phyloP scores from a whole-genome alignment of 352 stramenopile species.

The Albugo laibachii region DNA sequence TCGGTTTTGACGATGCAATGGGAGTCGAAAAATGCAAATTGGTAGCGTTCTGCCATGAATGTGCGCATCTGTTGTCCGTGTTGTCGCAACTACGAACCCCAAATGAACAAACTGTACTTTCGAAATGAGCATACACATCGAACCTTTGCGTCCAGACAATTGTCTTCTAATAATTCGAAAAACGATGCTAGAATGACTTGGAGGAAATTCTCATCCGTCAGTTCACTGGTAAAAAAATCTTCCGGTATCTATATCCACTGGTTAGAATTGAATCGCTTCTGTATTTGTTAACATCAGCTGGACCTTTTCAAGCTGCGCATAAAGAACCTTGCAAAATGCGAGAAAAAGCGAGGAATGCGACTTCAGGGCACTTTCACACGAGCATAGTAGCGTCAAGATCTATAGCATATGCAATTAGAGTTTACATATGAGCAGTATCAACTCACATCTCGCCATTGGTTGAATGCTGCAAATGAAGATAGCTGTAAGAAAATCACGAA shows the following conservation, averaged over 20 bases:
- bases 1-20: slow-evolving; percentile 5
- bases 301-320: slow-evolving; percentile 36
- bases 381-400: slow-evolving; percentile 41
- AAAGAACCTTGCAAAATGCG: slow-evolving; percentile 33
- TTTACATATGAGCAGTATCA: background rate
- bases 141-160: slow-evolving; percentile 10
- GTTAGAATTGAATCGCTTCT: slow-evolving; percentile 4
- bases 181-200: slow-evolving; percentile 31
- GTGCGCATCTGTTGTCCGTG: background rate
- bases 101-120: background rate
- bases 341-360: slow-evolving; percentile 23
- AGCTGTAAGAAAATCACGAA: slow-evolving; percentile 87
- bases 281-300: slow-evolving; percentile 10
- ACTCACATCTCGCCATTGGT: slow-evolving; percentile 85
- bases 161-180: slow-evolving; percentile 33
- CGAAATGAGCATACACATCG: background rate
- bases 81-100: slow-evolving; percentile 1
- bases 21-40: slow-evolving; percentile 6
- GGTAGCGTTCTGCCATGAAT: slow-evolving; percentile 5
- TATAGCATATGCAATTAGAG: slow-evolving; percentile 6
- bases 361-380: slow-evolving; percentile 26
- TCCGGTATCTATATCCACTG: slow-evolving; percentile 19
- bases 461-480: slow-evolving; percentile 81
- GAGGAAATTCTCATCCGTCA: slow-evolving; percentile 41
- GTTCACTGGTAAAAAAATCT: slow-evolving; percentile 54